Evolutionary conservation across 257 asterid species (phyloP).

Genomic region (Przewalskia tangutica): DNA sequence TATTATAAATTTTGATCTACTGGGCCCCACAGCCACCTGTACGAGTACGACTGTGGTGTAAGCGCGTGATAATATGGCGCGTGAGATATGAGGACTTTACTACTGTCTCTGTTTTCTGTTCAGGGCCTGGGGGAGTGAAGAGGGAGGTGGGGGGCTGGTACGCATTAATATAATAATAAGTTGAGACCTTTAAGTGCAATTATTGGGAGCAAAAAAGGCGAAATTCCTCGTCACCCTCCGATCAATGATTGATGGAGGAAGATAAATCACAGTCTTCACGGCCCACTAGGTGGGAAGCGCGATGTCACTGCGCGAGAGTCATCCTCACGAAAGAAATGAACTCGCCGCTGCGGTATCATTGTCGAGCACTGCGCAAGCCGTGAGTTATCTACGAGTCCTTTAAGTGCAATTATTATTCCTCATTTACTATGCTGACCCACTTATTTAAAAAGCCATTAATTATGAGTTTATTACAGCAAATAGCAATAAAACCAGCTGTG

Average conservation of each 20-base stretch:
- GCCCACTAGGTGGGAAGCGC: no score
- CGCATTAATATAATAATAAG: slow-evolving; percentile 1
- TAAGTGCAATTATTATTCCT: slow-evolving; percentile 6
- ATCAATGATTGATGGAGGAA: no score
- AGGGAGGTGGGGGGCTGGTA: background rate
- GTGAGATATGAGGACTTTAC: background rate
- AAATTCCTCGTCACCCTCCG: no score
- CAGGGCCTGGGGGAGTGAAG: background rate
- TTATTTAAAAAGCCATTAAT: background rate
- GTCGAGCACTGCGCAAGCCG: no score
- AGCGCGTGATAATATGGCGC: background rate
- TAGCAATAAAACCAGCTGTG: background rate
- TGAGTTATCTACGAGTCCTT: no score
- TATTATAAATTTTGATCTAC: background rate
- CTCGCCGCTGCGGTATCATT: no score
- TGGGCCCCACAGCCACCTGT: background rate
- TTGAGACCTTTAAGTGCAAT: slow-evolving; percentile 4
- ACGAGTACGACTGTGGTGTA: background rate
- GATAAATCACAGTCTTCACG: no score
- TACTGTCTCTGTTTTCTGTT: background rate
- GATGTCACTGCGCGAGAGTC: no score
- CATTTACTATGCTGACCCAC: slow-evolving; percentile 3
- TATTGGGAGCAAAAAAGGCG: no score
- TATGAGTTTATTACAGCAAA: background rate
- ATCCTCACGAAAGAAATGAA: no score